Percentiles rank a stretch among this genome's conserved stretches.
phyloP scores from a whole-genome alignment of 305 asterid genomes.

The Fraxinus floribunda region DNA sequence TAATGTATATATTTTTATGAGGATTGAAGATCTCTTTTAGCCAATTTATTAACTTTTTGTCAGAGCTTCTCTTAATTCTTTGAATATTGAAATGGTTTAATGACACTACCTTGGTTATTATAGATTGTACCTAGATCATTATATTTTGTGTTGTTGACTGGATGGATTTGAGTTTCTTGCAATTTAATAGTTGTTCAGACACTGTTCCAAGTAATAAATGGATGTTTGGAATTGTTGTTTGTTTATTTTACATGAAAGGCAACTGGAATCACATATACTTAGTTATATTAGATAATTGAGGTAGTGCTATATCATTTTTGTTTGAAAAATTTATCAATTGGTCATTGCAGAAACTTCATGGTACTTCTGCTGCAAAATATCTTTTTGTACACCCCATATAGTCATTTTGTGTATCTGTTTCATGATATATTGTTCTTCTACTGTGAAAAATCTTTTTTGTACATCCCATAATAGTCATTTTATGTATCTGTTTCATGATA shows the following conservation, averaged over 20 bases:
- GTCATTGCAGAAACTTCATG: not conserved
- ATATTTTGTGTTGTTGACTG: not conserved
- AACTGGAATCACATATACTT: not conserved
- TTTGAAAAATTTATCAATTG: not conserved
- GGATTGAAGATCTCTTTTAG: not conserved
- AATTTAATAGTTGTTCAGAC: slow-evolving; percentile 5
- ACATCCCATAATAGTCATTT: not conserved
- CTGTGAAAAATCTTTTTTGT: not conserved
- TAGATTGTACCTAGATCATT: not conserved
- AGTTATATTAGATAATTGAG: not conserved
- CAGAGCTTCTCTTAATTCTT: not conserved
- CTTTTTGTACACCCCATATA: not conserved
- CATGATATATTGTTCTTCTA: slow-evolving; percentile 11
- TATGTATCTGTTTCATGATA: not conserved
- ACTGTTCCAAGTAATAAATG: slow-evolving; percentile 4
- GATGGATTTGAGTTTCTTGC: not conserved
- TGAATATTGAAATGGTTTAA: not conserved
- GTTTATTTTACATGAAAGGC: not conserved
- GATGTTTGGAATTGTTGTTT: slow-evolving; percentile 1
- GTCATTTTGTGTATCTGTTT: slow-evolving; percentile 19
- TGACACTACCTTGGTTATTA: not conserved
- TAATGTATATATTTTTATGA: not conserved
- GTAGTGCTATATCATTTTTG: not conserved
- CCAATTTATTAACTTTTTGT: not conserved
- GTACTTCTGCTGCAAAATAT: slow-evolving; percentile 5